Base-by-base conservation (phyloP, 169 alveolate species). In the Cystoisospora suis region DNA sequence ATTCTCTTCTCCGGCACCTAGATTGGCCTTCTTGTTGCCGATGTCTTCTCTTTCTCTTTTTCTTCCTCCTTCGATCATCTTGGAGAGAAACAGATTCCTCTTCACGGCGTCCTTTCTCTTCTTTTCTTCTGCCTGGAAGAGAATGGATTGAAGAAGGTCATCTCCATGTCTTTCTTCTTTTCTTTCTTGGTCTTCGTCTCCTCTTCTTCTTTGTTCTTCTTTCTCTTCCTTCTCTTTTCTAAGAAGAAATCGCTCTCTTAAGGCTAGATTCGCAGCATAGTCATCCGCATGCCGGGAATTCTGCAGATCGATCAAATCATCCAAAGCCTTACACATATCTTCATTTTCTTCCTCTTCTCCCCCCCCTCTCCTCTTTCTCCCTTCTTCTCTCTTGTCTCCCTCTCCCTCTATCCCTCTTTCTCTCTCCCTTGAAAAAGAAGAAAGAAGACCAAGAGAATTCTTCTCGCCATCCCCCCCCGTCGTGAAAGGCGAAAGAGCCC, bases 171-270 rank as follows among this genome's bases (percentile, higher is more conserved):
- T 12, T 23, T 53, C 23, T 23, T 53, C 23, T 23, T 12, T 53
- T 53, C 29, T 23, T 53, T 12, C 29, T 12, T 53, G 65, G 29
- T 15, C 65, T 53, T 12, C 65, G 23, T 12, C 65, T 53, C 29
- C 12, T 53, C 65, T 23, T 53, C 65, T n/a, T n/a, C n/a, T n/a
- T n/a, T n/a, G n/a, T n/a, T n/a, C n/a, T n/a, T n/a, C n/a, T 49
- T 36, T 5, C 77, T 53, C 49, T 38, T 81, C 42, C 32, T 1
- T 20, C 53, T 0, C 20, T 32, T 27, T 72, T 49, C 36, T 44
- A 40, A 23, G 15, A 12, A 38, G 89, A 5, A 83, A 45, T 42
- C 56, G 80, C 89, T 83, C 53, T 61, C 89, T 34, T 80, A 83
- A 44, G 29, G 58, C 72, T 29, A 17, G 40, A 44, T 83, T 56